Base-by-base conservation (phyloP, 352 stramenopile species). In the Phytophthora palmivora region DNA sequence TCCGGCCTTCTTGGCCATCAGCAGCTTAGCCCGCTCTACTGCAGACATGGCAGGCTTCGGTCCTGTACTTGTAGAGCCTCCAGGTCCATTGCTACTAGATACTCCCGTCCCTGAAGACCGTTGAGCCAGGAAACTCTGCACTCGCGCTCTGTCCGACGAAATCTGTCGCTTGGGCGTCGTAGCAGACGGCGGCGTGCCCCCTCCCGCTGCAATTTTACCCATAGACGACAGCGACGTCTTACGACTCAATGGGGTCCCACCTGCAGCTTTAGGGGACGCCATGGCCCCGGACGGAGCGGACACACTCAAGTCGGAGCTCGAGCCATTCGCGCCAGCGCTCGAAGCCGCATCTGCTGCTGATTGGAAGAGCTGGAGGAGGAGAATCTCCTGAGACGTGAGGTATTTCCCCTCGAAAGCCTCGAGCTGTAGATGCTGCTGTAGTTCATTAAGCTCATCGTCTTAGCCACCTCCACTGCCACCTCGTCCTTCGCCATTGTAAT, bases 381-480 rank as follows among this genome's bases (percentile, higher is more conserved):
- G 66, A 28, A 91, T 91, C 67, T 94, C 85, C 63, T 94, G 85
- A 36, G 71, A 65, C 36, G 85, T 94, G 38, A 94, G 79, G 74
- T 91, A 94, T 59, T 87, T 88, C 10, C 78, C 79, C 10, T 82
- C 76, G 44, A 71, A 84, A 4, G 79, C 72, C 54, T 90, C 75
- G 36, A 94, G 81, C 72, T 91, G 82, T 58, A 92, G 70, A 51
- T 91, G 80, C 73, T 83, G 68, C 76, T 91, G 83, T 50, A 92
- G 74, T 49, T 83, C 82, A 30, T 74, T 56, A 36, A 75, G 64
- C 63, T 85, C 76, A 51, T 88, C 81, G 15, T 87, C 81, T 82
- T 82, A 37, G 58, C 36, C 28, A 39, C 16, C 12, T 75, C 58
- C 34, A 70, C 33, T 10, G 41, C 49, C 26, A 63, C 26, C 49